A percentile compares a stretch with the other conserved stretches of the same genome.
Conservation (phyloP, 805 yeast genomes). For the Candida boidinii region DNA sequence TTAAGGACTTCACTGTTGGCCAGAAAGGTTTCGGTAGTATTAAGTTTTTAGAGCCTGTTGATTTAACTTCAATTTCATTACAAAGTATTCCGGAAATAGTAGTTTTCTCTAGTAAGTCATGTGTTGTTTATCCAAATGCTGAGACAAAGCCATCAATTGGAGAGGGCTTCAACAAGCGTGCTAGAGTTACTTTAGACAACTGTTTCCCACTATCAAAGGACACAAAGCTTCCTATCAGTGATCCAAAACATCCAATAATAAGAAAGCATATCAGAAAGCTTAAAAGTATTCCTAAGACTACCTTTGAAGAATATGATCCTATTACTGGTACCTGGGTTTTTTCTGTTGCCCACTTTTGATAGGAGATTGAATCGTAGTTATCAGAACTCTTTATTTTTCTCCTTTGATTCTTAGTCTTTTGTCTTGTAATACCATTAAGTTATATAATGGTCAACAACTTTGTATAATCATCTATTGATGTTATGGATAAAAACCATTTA, state of each 20-base stretch:
- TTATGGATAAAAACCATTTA: no score
- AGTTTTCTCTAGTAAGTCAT: constrained; percentile 47
- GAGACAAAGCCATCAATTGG: constrained; percentile 54
- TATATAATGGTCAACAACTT: no score
- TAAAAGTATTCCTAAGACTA: constrained; percentile 47
- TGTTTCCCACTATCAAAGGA: constrained; percentile 76
- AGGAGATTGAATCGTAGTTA: no score
- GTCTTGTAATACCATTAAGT: no score
- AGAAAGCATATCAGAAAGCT: constrained; percentile 61
- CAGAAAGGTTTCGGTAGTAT: constrained; percentile 70
- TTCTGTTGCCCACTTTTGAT: constrained; percentile 32
- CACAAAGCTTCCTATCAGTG: constrained; percentile 65
- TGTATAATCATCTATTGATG: no score
- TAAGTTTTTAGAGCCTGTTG: constrained; percentile 75
- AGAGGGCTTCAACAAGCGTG: constrained; percentile 76
- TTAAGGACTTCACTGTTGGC: constrained; percentile 66
- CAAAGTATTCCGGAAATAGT: constrained; percentile 62
- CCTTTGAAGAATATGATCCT: constrained; percentile 72
- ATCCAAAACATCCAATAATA: constrained; percentile 66
- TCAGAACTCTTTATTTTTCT: no score
- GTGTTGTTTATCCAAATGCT: constrained; percentile 67
- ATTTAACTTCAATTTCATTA: constrained; percentile 59
- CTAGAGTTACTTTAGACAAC: constrained; percentile 63
- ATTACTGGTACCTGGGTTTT: constrained; percentile 67
- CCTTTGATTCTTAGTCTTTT: no score